Base-by-base conservation (phyloP, 805 yeast genomes). In the Nakazawaea wickerhamii region DNA sequence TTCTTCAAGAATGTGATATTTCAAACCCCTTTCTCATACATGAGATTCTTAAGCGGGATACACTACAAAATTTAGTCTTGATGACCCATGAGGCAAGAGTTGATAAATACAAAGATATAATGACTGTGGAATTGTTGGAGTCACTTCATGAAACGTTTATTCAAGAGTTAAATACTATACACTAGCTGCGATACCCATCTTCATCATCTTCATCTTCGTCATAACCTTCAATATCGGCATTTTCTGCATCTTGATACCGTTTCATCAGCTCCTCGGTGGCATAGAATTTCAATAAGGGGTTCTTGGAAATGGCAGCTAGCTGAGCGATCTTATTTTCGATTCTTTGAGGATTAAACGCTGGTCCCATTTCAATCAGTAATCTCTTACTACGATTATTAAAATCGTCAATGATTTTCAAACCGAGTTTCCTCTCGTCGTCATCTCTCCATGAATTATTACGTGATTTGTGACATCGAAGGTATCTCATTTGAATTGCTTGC, bases 401-500 rank as follows among this genome's bases (percentile, higher is more conserved):
- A 50, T 68, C 73, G 21, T 58, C 54, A 18, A 58, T 48, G 26
- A 68, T 50, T 1, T 58, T 58, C 32, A 52, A 51, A 15, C 60
- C 47, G 28, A 68, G 49, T 38, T 54, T 55, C 3, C 53, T 40
- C 30, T 56, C 64, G 56, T 69, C 68, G 23, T 51, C 55, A 26
- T 58, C 47, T 13, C 65, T 54, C 66, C 70, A 63, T 23, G 51
- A 50, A 17, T 53, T 63, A 36, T 59, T 55, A 23, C 70, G 50
- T 7, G 62, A 52, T 43, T 64, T 64, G 43, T 67, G 65, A 30
- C 61, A 55, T 8, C 74, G 57, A 33, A 70, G 53, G 46, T 70
- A 70, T 39, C 73, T 50, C 74, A 69, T 70, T 50, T 70, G 75
- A 27, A 70, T 63, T 2, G 73, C 71, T 49, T 68, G 73, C 72